Percentiles rank a stretch among this genome's conserved stretches.
Conservation (phyloP, 805 yeast genomes). For the Starmerella apis region DNA sequence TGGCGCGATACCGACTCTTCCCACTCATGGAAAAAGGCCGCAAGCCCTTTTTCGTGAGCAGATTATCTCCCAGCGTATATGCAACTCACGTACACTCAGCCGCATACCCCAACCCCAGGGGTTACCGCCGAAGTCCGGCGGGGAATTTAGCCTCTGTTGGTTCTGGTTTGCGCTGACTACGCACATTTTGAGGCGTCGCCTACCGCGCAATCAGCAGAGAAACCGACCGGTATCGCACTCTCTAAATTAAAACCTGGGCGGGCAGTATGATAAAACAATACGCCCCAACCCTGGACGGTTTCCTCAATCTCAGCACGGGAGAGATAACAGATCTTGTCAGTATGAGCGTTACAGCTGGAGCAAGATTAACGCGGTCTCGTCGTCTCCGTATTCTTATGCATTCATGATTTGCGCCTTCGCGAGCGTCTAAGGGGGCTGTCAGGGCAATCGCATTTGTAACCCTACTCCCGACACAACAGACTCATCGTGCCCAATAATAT, state of each 20-base stretch:
- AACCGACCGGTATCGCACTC: neutral
- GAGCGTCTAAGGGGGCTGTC: too few relatives aligned
- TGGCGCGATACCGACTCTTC: too few relatives aligned
- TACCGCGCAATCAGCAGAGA: neutral
- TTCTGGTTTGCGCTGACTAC: constrained; percentile 1
- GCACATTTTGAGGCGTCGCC: neutral
- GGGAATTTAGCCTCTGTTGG: constrained; percentile 1
- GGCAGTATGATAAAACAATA: neutral
- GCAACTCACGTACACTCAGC: neutral
- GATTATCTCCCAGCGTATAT: constrained; percentile 4
- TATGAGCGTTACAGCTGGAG: neutral
- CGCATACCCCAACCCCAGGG: constrained; percentile 2
- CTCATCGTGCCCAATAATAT: too few relatives aligned
- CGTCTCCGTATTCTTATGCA: too few relatives aligned
- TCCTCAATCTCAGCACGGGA: too few relatives aligned
- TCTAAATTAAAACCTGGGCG: neutral
- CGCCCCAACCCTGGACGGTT: neutral
- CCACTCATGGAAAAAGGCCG: neutral
- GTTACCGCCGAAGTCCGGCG: constrained; percentile 4
- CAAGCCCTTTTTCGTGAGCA: neutral
- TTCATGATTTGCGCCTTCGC: too few relatives aligned
- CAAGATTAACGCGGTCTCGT: too few relatives aligned
- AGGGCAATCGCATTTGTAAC: neutral
- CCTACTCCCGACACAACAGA: too few relatives aligned
- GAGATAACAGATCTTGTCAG: too few relatives aligned